Evolutionary conservation across 179 eudicot species (phyloP).

Genomic region (Monotropa hypopitys): DNA sequence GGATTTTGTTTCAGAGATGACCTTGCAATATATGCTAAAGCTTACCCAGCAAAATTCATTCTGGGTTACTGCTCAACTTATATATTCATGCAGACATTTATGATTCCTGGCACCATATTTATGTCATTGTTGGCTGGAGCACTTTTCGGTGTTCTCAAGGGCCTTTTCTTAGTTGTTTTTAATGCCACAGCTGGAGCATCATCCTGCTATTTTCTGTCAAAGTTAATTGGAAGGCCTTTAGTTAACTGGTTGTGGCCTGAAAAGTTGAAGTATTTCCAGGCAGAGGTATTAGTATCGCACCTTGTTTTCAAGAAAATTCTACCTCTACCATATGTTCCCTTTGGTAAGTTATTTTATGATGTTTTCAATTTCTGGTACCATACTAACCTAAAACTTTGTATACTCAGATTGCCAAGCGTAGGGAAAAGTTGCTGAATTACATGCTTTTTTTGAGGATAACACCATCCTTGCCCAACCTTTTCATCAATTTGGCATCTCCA

Average conservation of each 20-base stretch:
- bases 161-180: conserved; percentile 80
- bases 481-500: conserved; percentile 96
- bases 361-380: not conserved
- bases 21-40: conserved; percentile 62
- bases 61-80: conserved; percentile 86
- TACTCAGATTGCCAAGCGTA: conserved; percentile 70
- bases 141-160: conserved; percentile 79
- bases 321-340: not conserved
- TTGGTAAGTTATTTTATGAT: conserved; percentile 2
- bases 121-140: conserved; percentile 98
- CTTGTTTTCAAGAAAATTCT: not conserved
- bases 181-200: conserved; percentile 97
- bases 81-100: conserved; percentile 99
- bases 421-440: conserved; percentile 79
- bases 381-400: conserved; percentile 1
- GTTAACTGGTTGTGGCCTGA: conserved; percentile 97
- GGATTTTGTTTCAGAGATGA: conserved; percentile 52
- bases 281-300: conserved; percentile 44
- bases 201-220: conserved; percentile 80
- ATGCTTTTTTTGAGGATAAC: conserved; percentile 95
- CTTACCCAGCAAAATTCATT: conserved; percentile 75
- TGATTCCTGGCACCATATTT: conserved; percentile 96
- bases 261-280: conserved; percentile 67
- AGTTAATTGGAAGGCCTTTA: conserved; percentile 83
- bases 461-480: conserved; percentile 90